A percentile compares a stretch with the other conserved stretches of the same genome.
These are phyloP conservation scores for Arxiozyma telluris DNA, from an alignment of 1,139 yeast species.

Conservation along the genomic window DNA sequence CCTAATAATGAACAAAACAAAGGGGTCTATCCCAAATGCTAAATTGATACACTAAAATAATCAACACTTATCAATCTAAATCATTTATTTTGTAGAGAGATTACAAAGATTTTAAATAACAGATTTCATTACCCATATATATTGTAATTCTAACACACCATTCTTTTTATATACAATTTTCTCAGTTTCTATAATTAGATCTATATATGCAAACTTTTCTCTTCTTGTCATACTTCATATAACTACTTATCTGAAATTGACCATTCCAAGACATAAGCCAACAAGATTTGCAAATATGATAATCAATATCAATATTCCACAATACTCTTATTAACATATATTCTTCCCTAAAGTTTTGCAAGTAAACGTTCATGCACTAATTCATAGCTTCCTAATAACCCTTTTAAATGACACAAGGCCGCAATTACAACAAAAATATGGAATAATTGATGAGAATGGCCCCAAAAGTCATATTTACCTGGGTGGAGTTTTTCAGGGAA, in stretches of 20 bases:
- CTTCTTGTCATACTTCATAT: background rate
- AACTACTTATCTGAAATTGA: background rate
- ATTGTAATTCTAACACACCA: too few relatives aligned
- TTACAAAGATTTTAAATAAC: too few relatives aligned
- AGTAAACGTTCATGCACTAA: constrained; percentile 34
- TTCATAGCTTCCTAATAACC: constrained; percentile 51
- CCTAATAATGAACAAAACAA: background rate
- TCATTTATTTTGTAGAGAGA: background rate
- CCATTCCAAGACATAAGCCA: background rate
- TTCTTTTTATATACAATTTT: too few relatives aligned
- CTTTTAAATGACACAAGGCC: constrained; percentile 66
- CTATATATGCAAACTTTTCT: background rate
- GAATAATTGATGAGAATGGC: constrained; percentile 84
- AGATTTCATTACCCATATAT: too few relatives aligned
- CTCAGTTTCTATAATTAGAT: too few relatives aligned
- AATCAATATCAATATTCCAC: background rate
- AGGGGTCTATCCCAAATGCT: background rate
- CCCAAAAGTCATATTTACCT: constrained; percentile 61
- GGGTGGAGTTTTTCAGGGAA: constrained; percentile 69
- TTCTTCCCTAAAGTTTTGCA: background rate
- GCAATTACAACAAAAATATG: constrained; percentile 78
- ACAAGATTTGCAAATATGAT: background rate
- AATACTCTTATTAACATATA: background rate
- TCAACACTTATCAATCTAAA: background rate
- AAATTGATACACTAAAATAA: too few relatives aligned